Evolutionary conservation across 106 monocot genomes (phyloP), one percentile per base, ranked within the genome.

Genomic region (Narthecium ossifragum): DNA sequence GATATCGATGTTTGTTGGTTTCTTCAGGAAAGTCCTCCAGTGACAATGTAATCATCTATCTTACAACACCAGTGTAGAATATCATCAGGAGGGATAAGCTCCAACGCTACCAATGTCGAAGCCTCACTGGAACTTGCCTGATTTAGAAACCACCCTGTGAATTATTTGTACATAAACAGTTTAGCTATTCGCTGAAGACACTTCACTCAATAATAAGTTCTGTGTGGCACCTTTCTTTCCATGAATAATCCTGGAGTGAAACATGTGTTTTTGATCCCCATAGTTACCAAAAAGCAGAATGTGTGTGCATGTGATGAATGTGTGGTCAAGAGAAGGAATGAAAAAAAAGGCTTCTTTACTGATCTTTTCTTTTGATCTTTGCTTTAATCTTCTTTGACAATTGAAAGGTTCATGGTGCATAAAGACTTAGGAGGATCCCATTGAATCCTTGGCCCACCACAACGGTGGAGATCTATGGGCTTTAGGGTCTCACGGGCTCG

Each of bases 1-100:
- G 28, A 57, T 21, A 34, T 57, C 8, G n/a, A 5, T 34, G 10
- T 9, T 23, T 34, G 32, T 22, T 57, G 26, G 5, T 10, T 34
- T 30, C 4, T 20, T 57, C 22, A 57, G 57, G 57, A n/a, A 34
- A 57, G 3, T 30, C 57, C 34, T 57, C 57, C 57, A 30, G 57
- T 57, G 57, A 36, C 33, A 6, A 36, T 57, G 57, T 57, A 28
- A 57, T 57, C 57, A 34, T 57, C 52, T 4, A 28, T 17, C 22
- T 17, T 52, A 43, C n/a, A 43, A 18, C 43, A 13, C 14, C 14
- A 43, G 18, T 0, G 41, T 17, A 4, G 43, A 13, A 43, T 43
- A 4, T 0, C 17, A 18, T 43, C 3, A 0, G 11, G 43, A 43
- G 18, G 43, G 3, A 13, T 17, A 3, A 43, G 4, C 36, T 37